Evolutionary conservation across 139 green algal genomes (phyloP).

Genomic region (Diplosphaera chodatii): DNA sequence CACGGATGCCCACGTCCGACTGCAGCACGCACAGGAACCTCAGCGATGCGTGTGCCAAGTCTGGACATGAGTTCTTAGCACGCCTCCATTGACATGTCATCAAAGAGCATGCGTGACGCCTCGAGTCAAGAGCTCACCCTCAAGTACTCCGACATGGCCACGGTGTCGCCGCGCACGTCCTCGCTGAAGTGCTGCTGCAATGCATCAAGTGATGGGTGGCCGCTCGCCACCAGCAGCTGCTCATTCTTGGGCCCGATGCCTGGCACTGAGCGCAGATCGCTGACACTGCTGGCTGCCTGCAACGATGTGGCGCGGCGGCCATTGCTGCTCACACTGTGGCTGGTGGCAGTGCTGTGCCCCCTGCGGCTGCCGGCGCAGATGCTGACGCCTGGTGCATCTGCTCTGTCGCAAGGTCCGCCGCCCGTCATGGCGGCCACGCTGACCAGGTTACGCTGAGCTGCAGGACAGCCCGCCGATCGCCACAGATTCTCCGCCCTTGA

Average conservation of each 20-base stretch:
- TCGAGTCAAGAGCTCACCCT: slow-evolving; percentile 19
- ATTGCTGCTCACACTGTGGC: too few species aligned
- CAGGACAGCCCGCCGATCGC: too few species aligned
- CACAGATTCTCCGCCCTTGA: background rate
- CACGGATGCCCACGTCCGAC: slow-evolving; percentile 37
- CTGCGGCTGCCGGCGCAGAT: too few species aligned
- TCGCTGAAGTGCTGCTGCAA: slow-evolving; percentile 34
- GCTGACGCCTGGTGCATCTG: too few species aligned
- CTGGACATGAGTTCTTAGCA: too few species aligned
- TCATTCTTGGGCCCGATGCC: slow-evolving; percentile 42
- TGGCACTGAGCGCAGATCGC: slow-evolving; percentile 7
- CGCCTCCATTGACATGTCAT: too few species aligned
- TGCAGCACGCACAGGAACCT: too few species aligned
- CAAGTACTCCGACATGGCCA: slow-evolving; percentile 28
- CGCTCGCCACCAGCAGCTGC: slow-evolving; percentile 19
- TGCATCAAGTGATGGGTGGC: slow-evolving; percentile 28
- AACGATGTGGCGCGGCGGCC: background rate
- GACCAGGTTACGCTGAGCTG: background rate
- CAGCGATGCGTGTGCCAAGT: too few species aligned
- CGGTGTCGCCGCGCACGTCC: slow-evolving; percentile 2
- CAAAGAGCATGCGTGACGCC: too few species aligned
- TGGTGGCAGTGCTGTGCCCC: too few species aligned
- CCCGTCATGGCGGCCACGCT: background rate
- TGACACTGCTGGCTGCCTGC: background rate
- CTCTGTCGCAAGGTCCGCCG: background rate